Percentiles rank a stretch among this genome's conserved stretches.
phyloP scores from a whole-genome alignment of 1,284 basidiomycete species.

The Singerocomus inundabilis region DNA sequence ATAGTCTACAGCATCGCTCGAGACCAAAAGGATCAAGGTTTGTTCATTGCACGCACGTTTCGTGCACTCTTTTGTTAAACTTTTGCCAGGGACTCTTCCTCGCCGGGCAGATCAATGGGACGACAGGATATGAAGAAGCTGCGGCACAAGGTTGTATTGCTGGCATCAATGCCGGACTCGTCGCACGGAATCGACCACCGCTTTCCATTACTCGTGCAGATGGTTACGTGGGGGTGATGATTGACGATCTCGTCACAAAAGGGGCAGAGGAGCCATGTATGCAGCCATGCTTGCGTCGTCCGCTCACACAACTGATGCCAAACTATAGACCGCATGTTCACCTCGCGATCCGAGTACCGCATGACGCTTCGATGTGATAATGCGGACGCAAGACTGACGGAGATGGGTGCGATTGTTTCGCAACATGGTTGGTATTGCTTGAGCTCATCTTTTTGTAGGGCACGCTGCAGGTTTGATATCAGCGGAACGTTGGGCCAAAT shows the following conservation, averaged over 20 bases:
- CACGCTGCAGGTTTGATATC: constrained; percentile 60
- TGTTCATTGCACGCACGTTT: background rate
- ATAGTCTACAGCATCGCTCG: constrained; percentile 61
- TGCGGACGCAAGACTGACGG: constrained; percentile 79
- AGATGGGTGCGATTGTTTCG: constrained; percentile 48
- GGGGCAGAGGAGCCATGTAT: constrained; percentile 88
- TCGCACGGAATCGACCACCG: constrained; percentile 53
- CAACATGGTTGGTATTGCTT: background rate
- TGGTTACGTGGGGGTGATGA: constrained; percentile 85
- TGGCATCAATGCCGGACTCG: constrained; percentile 83
- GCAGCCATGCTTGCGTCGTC: background rate
- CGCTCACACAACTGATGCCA: constrained; percentile 4
- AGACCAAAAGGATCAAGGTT: constrained; percentile 81
- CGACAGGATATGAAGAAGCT: constrained; percentile 91
- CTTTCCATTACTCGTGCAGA: constrained; percentile 77
- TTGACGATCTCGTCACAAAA: constrained; percentile 85
- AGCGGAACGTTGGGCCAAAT: constrained; percentile 58
- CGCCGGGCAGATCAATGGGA: constrained; percentile 89
- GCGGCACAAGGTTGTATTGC: constrained; percentile 84
- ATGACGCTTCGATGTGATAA: constrained; percentile 87
- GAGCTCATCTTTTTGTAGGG: constrained; percentile 36
- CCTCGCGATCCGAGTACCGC: constrained; percentile 85
- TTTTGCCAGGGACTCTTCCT: constrained; percentile 69
- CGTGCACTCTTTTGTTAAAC: background rate
- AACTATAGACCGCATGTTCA: constrained; percentile 84